Evolutionary conservation across 2,329 filamentous ascomycete genomes (phyloP).

Genomic region (Endoconidiophora polonica): DNA sequence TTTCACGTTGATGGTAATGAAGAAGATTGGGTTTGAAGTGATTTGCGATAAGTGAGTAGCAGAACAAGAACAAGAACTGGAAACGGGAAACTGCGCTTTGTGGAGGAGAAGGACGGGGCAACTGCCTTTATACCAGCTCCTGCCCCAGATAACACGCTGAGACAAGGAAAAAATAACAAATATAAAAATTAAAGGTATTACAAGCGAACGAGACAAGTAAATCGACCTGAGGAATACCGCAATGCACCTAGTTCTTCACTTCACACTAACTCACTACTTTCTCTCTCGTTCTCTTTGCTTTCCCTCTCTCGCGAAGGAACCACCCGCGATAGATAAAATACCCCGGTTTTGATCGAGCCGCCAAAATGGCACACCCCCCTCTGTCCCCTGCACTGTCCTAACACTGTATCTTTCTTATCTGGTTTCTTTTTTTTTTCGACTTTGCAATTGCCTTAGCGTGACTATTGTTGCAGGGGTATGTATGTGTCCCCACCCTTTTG

Average conservation of each 20-base stretch:
- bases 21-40: no score
- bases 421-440: neutral
- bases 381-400: neutral
- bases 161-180: no score
- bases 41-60: no score
- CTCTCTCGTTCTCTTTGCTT: no score
- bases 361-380: neutral
- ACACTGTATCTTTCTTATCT: neutral
- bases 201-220: neutral
- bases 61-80: no score
- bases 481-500: no score
- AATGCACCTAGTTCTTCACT: neutral
- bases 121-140: constrained; percentile 1
- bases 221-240: neutral
- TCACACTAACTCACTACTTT: no score
- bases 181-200: no score
- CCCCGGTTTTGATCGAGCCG: no score
- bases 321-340: neutral
- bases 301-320: neutral
- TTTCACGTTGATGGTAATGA: no score
- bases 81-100: no score
- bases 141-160: constrained; percentile 1
- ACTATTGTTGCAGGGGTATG: neutral
- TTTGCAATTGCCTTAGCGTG: neutral
- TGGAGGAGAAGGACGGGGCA: constrained; percentile 4